Evolutionary conservation across 495 filamentous ascomycete genomes (phyloP), one percentile per base, ranked within the genome.

Genomic region (Penicillium waksmanii): DNA sequence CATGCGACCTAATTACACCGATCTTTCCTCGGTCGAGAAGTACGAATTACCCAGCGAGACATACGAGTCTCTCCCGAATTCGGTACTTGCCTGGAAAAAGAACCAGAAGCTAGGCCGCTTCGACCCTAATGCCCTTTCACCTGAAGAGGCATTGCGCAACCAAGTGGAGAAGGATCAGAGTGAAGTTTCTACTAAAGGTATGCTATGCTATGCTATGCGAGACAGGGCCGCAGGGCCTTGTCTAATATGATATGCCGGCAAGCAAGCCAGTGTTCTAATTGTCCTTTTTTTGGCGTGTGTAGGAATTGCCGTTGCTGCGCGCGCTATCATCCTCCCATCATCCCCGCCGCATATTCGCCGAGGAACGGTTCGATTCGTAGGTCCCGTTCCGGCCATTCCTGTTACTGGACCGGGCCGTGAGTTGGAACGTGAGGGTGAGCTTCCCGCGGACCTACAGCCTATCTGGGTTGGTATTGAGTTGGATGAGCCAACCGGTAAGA

Each of bases 61-160:
- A 56, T 98, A 98, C 77, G 90, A 90, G 66, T 84, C 85, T 55
- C 91, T 91, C 56, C 77, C 86, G 25, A 89, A 96, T 75, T 93
- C 89, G 23, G 95, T 98, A 15, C 82, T 96, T 42, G 90, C 92
- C 10, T 97, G 91, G 91, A 98, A 98, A 79, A 91, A 89, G 74
- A 82, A 86, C 19, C 87, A 96, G 65, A 91, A 96, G 66, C 83
- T 98, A 21, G 95, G 95, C 38, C 92, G 95, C 31, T 98, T 98
- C 75, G 93, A 97, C 69, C 95, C 95, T 3, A 82, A 84, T 64
- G 90, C 93, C 6, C 86, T 89, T 18, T 82, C 77, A 57, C 82
- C 78, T 2, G 73, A 73, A 33, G 73, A 81, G 19, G 60, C 86
- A 21, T 85, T 92, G 64, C 80, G 86, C 55, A 84, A 87, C 57